Conservation (phyloP, 495 filamentous ascomycete species). For the Neurospora tetraspora region DNA sequence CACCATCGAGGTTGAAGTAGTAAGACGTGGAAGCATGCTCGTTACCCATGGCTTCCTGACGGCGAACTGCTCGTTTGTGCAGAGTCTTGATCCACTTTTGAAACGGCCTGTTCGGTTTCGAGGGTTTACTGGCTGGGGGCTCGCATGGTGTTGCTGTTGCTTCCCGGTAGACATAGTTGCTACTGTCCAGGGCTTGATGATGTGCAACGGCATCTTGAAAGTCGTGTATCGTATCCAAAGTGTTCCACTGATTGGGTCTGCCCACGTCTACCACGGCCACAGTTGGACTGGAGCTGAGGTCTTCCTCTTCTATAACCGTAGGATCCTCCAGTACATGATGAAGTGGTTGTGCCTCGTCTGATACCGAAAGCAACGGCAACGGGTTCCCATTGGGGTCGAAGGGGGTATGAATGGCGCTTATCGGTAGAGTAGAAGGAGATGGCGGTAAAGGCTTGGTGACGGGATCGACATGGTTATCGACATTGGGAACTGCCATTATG, state of each 20-base stretch:
- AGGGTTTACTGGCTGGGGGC: background rate
- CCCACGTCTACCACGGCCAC: slow-evolving; percentile 10
- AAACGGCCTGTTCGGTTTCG: slow-evolving; percentile 31
- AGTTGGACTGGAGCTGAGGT: background rate
- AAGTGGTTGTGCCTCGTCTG: no score
- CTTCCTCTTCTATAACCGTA: background rate
- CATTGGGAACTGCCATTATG: background rate
- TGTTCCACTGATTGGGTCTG: slow-evolving; percentile 20
- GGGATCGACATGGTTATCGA: background rate
- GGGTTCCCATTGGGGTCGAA: background rate
- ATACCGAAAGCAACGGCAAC: no score
- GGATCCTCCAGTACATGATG: background rate
- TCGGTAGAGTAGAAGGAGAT: background rate
- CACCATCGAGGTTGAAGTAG: slow-evolving; percentile 19
- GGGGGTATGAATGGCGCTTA: background rate
- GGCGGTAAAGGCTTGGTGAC: background rate
- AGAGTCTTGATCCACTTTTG: slow-evolving; percentile 50
- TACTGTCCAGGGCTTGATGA: slow-evolving; percentile 15
- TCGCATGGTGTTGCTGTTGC: background rate
- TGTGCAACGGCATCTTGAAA: slow-evolving; percentile 22
- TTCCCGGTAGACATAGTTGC: slow-evolving; percentile 16
- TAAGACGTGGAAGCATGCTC: slow-evolving; percentile 31
- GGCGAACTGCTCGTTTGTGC: slow-evolving; percentile 35
- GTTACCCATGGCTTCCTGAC: slow-evolving; percentile 20
- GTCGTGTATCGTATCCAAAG: slow-evolving; percentile 34